Conservation (phyloP, 23 red algal genomes). For the Gracilariopsis chorda region DNA sequence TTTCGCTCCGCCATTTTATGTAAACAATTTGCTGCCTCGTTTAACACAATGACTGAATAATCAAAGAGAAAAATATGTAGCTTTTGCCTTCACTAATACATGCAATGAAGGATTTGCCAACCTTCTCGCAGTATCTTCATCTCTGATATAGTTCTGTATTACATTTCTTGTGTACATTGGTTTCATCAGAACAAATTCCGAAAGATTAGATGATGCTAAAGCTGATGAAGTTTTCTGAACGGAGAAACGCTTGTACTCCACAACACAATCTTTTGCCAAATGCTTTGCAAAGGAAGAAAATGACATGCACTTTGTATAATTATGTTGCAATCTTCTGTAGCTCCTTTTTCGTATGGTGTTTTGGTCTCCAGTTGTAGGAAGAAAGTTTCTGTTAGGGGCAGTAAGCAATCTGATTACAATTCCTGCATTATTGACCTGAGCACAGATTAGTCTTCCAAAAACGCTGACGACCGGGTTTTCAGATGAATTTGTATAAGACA, state of each 20-base stretch:
- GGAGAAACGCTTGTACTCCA: neutral
- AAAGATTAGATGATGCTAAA: neutral
- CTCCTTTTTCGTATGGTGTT: neutral
- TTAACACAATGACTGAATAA: neutral
- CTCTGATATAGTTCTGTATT: neutral
- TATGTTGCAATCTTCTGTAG: neutral
- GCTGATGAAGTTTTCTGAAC: neutral
- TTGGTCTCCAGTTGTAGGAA: neutral
- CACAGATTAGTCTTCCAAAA: neutral
- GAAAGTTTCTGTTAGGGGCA: neutral
- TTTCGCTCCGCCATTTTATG: neutral
- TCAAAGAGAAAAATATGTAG: slow-evolving; percentile 1
- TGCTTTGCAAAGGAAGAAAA: slow-evolving; percentile 1
- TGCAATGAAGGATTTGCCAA: neutral
- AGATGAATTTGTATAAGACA: neutral
- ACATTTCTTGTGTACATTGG: neutral
- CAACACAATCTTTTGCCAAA: neutral
- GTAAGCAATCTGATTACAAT: neutral
- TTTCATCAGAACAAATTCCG: neutral
- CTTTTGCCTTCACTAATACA: neutral
- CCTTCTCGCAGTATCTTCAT: neutral
- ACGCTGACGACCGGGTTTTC: neutral
- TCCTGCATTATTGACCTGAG: neutral
- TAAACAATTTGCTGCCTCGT: neutral
- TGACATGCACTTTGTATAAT: neutral